Percentiles rank a stretch among this genome's conserved stretches.
Evolutionary conservation across 257 asterid genomes (phyloP).

Genomic region (Solanum bukasovii): DNA sequence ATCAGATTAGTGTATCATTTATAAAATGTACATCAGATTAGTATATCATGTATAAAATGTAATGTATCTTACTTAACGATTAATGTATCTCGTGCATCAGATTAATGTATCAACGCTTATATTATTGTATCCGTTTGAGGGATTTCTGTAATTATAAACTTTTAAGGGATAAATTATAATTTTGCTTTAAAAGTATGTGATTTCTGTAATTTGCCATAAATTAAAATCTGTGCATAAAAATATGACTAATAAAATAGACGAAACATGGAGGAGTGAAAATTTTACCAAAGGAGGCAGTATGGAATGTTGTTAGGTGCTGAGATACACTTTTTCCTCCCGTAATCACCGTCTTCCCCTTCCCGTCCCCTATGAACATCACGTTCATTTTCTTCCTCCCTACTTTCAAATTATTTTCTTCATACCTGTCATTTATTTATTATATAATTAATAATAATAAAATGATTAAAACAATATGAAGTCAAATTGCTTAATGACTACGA

Average conservation of each 20-base stretch:
- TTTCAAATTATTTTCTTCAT: constrained; percentile 58
- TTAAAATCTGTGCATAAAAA: too few relatives aligned
- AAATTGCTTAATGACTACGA: not conserved
- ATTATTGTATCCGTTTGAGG: too few relatives aligned
- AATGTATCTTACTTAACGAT: too few relatives aligned
- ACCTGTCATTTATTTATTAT: constrained; percentile 27
- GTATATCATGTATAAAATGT: too few relatives aligned
- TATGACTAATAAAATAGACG: not conserved
- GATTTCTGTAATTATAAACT: too few relatives aligned
- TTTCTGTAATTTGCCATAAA: too few relatives aligned
- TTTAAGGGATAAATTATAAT: too few relatives aligned
- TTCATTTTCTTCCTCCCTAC: constrained; percentile 85
- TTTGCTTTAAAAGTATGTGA: too few relatives aligned
- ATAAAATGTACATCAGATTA: too few relatives aligned
- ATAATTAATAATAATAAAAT: not conserved
- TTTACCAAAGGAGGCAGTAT: constrained; percentile 83
- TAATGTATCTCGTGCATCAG: too few relatives aligned
- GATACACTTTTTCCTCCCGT: constrained; percentile 62
- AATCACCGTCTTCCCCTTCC: constrained; percentile 83
- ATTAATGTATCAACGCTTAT: too few relatives aligned
- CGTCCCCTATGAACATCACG: constrained; percentile 86
- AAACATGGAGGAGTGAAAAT: not conserved
- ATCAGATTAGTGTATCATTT: too few relatives aligned
- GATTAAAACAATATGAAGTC: not conserved
- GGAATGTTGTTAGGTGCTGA: constrained; percentile 71